phyloP scores from a whole-genome alignment of 495 filamentous ascomycete species.

The Talaromyces adpressus region DNA sequence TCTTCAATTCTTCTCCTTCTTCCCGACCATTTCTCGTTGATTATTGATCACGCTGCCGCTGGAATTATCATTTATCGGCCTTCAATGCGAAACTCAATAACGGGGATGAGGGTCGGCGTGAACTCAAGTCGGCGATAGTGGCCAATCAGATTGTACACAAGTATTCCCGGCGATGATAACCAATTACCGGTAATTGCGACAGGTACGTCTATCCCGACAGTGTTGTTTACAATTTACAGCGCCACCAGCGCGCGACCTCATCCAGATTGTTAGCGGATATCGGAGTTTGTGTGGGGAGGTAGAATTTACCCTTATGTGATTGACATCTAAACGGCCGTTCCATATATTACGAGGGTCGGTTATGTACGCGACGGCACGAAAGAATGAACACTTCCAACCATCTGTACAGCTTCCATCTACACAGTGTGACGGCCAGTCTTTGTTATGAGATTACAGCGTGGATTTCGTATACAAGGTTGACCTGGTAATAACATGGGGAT shows the following conservation, averaged over 20 bases:
- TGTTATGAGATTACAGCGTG: not conserved
- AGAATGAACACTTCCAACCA: not conserved
- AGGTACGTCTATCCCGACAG: too few species aligned
- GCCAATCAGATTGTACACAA: not conserved
- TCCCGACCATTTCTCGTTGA: not conserved
- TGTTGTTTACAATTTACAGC: too few species aligned
- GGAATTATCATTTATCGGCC: not conserved
- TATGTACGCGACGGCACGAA: too few species aligned
- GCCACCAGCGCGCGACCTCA: too few species aligned
- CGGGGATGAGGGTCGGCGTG: not conserved
- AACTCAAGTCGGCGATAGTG: not conserved
- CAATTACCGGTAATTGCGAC: not conserved
- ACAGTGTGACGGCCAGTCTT: not conserved
- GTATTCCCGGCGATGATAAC: not conserved
- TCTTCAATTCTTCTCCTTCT: not conserved
- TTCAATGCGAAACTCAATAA: not conserved
- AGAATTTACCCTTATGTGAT: too few species aligned
- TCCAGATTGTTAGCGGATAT: too few species aligned
- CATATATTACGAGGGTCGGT: too few species aligned
- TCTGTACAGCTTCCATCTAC: not conserved
- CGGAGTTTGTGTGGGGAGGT: too few species aligned
- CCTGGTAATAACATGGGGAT: not conserved
- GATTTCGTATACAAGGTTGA: not conserved
- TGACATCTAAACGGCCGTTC: too few species aligned
- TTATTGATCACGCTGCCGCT: not conserved